phyloP scores from a whole-genome alignment of 352 stramenopile species.

The Pythium pyrilobum region DNA sequence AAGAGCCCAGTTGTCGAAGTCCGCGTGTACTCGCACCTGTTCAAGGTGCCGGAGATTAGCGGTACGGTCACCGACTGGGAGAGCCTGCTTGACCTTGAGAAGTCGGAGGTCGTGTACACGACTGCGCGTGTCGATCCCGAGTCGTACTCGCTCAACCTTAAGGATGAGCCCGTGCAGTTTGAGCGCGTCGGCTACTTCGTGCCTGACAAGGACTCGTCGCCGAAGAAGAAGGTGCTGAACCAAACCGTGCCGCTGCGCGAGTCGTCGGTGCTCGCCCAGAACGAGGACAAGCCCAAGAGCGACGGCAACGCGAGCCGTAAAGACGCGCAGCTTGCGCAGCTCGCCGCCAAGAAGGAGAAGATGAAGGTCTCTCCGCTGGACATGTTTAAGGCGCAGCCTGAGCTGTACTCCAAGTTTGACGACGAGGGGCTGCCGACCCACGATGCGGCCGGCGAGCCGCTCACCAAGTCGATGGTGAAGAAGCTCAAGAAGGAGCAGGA shows the following conservation, averaged over 20 bases:
- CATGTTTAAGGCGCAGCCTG: constrained; percentile 68
- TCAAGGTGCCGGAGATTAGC: constrained; percentile 87
- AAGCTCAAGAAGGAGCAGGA: constrained; percentile 88
- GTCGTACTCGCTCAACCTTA: constrained; percentile 45
- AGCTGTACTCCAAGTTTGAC: constrained; percentile 73
- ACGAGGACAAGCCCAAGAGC: constrained; percentile 47
- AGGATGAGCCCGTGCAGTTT: constrained; percentile 91
- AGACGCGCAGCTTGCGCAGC: constrained; percentile 74
- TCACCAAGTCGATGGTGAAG: constrained; percentile 82
- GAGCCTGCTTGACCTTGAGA: constrained; percentile 76
- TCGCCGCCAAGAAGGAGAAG: constrained; percentile 90
- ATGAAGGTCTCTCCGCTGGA: constrained; percentile 86
- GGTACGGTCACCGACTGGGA: constrained; percentile 66
- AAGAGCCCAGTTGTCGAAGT: constrained; percentile 84
- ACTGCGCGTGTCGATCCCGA: constrained; percentile 88
- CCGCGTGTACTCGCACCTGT: constrained; percentile 96
- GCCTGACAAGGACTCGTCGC: constrained; percentile 92
- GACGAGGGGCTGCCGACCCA: constrained; percentile 72
- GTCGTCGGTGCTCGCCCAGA: constrained; percentile 28
- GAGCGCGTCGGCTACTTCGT: constrained; percentile 98
- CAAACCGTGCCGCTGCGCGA: constrained; percentile 95
- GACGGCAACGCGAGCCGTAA: constrained; percentile 65
- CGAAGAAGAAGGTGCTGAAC: constrained; percentile 94
- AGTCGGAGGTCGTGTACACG: constrained; percentile 78
- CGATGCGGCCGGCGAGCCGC: constrained; percentile 39